phyloP scores from a whole-genome alignment of 108 stramenopile species.

The Nitzschia sp. region DNA sequence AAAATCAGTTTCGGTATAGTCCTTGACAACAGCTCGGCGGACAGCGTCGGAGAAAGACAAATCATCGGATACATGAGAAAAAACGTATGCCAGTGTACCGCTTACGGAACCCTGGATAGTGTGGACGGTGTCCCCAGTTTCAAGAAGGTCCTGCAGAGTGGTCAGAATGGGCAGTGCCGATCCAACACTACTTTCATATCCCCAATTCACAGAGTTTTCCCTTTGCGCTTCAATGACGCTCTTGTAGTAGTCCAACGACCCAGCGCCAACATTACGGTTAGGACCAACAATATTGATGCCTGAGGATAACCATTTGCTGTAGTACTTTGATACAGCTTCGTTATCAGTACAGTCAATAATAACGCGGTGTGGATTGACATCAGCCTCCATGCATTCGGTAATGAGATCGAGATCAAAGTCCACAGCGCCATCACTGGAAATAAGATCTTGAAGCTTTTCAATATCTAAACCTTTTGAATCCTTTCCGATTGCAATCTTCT shows the following conservation, averaged over 20 bases:
- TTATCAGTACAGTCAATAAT: conserved; percentile 78
- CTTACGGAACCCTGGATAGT: too few relatives aligned
- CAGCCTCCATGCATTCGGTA: conserved; percentile 53
- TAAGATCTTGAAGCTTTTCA: neutral
- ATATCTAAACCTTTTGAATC: conserved; percentile 40
- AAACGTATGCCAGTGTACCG: conserved; percentile 76
- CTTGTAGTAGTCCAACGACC: too few relatives aligned
- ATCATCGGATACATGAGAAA: conserved; percentile 48
- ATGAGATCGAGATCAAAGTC: conserved; percentile 60
- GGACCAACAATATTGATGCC: too few relatives aligned
- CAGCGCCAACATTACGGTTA: too few relatives aligned
- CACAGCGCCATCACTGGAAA: conserved; percentile 34
- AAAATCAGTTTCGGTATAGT: conserved; percentile 63
- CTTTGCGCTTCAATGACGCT: too few relatives aligned
- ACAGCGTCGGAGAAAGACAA: conserved; percentile 65
- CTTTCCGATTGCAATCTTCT: conserved; percentile 52
- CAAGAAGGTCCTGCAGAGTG: too few relatives aligned
- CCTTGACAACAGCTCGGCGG: conserved; percentile 52
- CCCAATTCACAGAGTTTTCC: too few relatives aligned
- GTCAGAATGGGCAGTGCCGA: too few relatives aligned
- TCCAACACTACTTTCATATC: too few relatives aligned
- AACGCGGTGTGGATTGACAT: conserved; percentile 80
- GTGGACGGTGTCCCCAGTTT: too few relatives aligned
- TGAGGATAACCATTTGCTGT: conserved; percentile 64
- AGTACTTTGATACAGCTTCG: conserved; percentile 54